Evolutionary conservation across 1,284 basidiomycete genomes (phyloP), one percentile per base, ranked within the genome.

Genomic region (Ustilago tritici): DNA sequence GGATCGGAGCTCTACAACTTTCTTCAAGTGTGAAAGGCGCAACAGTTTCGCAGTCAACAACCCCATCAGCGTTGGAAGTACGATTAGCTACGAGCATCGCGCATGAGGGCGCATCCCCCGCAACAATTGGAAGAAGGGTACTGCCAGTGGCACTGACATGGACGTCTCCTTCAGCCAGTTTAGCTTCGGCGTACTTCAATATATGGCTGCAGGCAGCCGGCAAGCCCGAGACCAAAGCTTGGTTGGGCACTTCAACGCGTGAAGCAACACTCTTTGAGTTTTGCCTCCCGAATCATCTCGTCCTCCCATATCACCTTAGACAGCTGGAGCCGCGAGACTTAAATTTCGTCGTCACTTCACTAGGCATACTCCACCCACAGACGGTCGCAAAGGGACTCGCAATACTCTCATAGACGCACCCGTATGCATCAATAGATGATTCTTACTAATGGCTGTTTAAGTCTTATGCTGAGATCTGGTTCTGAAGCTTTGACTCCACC

Each of bases 231-330:
- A 59, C 54, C 3, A 60, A 50, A 32, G 31, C 61, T 46, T 76
- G 73, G 73, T 56, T 76, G 19, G 68, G 73, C 11, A 76, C 73
- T 0, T 65, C 73, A 2, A 76, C 73, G 1, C 73, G 73, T 36
- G 73, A 76, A 68, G 73, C 73, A 1, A 76, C 57, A 8, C 19
- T 55, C 1, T 43, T 31, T 34, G 68, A 76, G 35, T 71, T 71
- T 32, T 76, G 73, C 31, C 43, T 76, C 1, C 35, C 68, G 7
- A 36, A 36, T 3, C 43, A 60, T 5, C 50, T 73, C 1, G 15
- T n/a, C 12, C 58, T 73, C 1, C 65, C 65, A 0, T 7, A 49
- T 11, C 46, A 53, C 10, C 46, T 71, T 0, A 15, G 31, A 11
- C 43, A 53, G 14, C 11, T 17, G 5, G 23, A 49, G 7, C 23